Base-by-base conservation (phyloP, 352 stramenopile genomes). In the Phytopythium kandeliae region DNA sequence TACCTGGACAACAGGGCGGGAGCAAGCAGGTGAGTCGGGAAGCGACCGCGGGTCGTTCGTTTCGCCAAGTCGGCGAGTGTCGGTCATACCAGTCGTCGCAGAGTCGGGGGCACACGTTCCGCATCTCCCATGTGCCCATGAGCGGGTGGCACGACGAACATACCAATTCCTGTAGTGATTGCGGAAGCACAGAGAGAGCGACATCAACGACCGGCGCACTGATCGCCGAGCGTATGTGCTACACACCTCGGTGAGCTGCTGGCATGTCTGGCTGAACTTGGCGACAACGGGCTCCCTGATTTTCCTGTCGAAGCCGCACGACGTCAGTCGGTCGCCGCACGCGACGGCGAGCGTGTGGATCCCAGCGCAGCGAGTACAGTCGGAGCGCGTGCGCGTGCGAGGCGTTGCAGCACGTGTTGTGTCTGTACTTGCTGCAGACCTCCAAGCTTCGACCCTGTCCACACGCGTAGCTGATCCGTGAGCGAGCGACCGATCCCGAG, bases 101-200 rank as follows among this genome's bases (percentile, higher is more conserved):
- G 36, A 90, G 47, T n/a, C 70, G 67, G 22, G 76, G 78, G 50
- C 83, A 93, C 22, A 92, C 66, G 17, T 67, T 79, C 33, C 80
- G 82, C 70, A 93, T 81, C 54, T 82, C 66, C 55, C 66, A 73
- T 43, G 80, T 92, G 43, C 80, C 83, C 35, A 93, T 66, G 36
- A 89, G 74, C 56, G 83, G 83, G 53, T 93, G 83, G 48, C 83
- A 93, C 26, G 80, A 72, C 49, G 83, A 85, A 52, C 83, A 93
- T 24, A 69, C 65, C 76, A 93, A 85, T 61, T 93, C 80, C 69
- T 91, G 51, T 30, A 43, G 35, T 2, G 8, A 25, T 36, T 13
- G 2, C 31, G 16, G 31, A 15, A 36, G 16, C 6, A 10, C 36
- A 10, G 36, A 3, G 9, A 19, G 15, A 42, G 36, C 8, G 17